Conservation (phyloP, 352 stramenopile species). For the Pythium aristosporum region DNA sequence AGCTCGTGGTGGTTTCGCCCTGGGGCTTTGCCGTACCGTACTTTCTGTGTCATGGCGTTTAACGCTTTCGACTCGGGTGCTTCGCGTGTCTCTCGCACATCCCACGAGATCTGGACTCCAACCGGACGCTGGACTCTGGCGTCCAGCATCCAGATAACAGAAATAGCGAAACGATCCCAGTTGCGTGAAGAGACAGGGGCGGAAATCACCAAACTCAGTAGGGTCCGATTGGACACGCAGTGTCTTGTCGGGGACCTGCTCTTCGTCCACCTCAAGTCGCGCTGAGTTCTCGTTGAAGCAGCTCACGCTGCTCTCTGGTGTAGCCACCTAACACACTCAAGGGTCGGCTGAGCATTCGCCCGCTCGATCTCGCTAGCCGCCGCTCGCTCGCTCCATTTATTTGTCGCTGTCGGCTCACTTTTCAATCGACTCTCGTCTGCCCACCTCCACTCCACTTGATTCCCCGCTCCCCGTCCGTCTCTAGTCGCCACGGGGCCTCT, state of each 20-base stretch:
- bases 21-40: background rate
- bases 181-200: background rate
- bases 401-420: background rate
- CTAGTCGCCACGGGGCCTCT: background rate
- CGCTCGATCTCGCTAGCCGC: too few species aligned
- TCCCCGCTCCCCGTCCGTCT: background rate
- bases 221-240: background rate
- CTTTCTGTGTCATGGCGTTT: background rate
- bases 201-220: background rate
- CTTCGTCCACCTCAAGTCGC: background rate
- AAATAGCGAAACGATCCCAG: background rate
- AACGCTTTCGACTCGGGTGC: background rate
- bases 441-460: background rate
- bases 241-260: background rate
- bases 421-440: background rate
- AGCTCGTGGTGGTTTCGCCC: background rate
- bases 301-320: too few species aligned
- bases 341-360: too few species aligned
- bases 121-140: background rate
- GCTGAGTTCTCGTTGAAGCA: too few species aligned
- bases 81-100: constrained; percentile 1
- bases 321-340: too few species aligned
- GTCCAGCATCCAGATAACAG: background rate
- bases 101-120: background rate
- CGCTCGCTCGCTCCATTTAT: background rate